These are phyloP conservation scores for Jaminaea rosea DNA, from an alignment of 1,284 basidiomycete species.

Conservation along the genomic window DNA sequence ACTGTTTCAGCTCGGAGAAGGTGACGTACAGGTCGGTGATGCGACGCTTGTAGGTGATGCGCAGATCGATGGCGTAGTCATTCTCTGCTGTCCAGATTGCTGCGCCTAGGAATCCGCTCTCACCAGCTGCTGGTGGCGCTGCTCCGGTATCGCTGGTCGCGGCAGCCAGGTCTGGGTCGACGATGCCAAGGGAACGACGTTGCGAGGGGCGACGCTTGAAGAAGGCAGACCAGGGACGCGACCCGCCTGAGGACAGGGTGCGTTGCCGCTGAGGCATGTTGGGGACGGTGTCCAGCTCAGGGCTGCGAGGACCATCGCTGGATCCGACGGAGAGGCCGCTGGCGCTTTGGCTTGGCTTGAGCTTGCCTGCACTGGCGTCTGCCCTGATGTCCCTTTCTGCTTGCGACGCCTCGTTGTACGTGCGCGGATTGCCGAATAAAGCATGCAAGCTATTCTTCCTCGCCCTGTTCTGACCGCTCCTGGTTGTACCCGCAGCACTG, in stretches of 20 bases:
- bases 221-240: conserved; percentile 16
- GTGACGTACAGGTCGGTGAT: conserved; percentile 77
- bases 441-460: conserved; percentile 33
- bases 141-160: background rate
- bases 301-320: background rate
- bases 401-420: conserved; percentile 23
- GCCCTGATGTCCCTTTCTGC: conserved; percentile 26
- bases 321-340: background rate
- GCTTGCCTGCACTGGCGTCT: background rate
- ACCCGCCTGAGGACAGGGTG: conserved; percentile 14
- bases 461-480: conserved; percentile 15
- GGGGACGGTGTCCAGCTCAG: background rate
- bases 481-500: conserved; percentile 6
- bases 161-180: background rate
- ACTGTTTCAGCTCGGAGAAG: conserved; percentile 72
- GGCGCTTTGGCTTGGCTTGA: background rate
- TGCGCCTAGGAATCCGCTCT: conserved; percentile 20
- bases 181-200: conserved; percentile 24
- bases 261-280: conserved; percentile 6
- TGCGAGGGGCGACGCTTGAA: conserved; percentile 21
- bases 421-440: conserved; percentile 22
- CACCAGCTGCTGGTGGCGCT: conserved; percentile 7
- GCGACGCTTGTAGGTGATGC: conserved; percentile 80
- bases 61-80: conserved; percentile 78
- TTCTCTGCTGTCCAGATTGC: conserved; percentile 67